Evolutionary conservation across 352 stramenopile genomes (phyloP).

Genomic region (Globisporangium acanthophoron): DNA sequence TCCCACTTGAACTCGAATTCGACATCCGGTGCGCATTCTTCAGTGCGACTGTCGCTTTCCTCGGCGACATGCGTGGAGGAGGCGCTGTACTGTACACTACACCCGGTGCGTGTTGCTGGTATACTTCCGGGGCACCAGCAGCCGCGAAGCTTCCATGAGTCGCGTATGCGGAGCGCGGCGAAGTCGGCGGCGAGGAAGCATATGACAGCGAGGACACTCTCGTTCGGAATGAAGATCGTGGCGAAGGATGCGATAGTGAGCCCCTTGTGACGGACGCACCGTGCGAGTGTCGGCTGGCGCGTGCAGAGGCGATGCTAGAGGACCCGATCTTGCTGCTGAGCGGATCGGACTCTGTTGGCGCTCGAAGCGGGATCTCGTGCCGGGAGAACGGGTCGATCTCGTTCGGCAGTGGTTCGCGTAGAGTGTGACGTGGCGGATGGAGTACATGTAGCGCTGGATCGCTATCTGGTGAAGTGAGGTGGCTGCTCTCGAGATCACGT

Average conservation of each 20-base stretch:
- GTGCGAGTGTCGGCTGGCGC: neutral
- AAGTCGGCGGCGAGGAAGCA: neutral
- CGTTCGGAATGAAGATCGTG: slow-evolving; percentile 5
- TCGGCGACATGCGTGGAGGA: slow-evolving; percentile 18
- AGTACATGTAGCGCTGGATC: slow-evolving; percentile 6
- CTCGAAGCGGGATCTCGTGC: slow-evolving; percentile 1
- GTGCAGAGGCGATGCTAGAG: neutral
- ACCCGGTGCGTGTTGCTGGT: slow-evolving; percentile 14
- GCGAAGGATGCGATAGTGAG: slow-evolving; percentile 5
- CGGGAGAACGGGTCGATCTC: slow-evolving; percentile 9
- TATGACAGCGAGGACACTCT: neutral
- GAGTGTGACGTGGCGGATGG: neutral
- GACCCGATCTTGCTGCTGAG: neutral
- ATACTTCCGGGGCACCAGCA: neutral
- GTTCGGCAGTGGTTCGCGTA: neutral
- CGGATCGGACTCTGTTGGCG: neutral
- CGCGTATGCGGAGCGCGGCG: neutral
- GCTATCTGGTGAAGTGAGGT: neutral
- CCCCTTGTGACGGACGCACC: neutral
- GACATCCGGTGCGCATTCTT: slow-evolving; percentile 19
- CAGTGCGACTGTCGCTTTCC: slow-evolving; percentile 30
- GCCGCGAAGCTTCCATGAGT: neutral
- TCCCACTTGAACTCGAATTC: neutral
- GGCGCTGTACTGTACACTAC: slow-evolving; percentile 19
- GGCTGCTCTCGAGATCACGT: neutral